phyloP scores from a whole-genome alignment of 2,329 filamentous ascomycete genomes.

The Fusarium bulbicola region DNA sequence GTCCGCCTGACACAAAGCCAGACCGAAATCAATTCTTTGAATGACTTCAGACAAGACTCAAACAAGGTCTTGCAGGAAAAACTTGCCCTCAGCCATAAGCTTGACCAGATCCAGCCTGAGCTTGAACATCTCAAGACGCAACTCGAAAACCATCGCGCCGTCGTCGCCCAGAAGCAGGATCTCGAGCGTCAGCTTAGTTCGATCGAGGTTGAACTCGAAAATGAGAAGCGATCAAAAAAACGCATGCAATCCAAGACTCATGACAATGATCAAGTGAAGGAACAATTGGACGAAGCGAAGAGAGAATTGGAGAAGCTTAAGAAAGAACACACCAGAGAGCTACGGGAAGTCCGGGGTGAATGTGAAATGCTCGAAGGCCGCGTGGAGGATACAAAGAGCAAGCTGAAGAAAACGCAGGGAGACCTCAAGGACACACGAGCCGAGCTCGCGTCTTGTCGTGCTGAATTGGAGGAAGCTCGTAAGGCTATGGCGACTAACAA shows the following conservation, averaged over 20 bases:
- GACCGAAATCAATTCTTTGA: slow-evolving; percentile 77
- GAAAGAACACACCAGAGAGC: slow-evolving; percentile 61
- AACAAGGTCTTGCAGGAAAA: slow-evolving; percentile 73
- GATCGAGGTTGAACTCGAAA: slow-evolving; percentile 82
- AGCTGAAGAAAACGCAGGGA: slow-evolving; percentile 73
- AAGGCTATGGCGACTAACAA: slow-evolving; percentile 30
- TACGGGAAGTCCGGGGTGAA: slow-evolving; percentile 69
- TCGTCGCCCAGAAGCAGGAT: slow-evolving; percentile 81
- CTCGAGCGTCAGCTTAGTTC: slow-evolving; percentile 81
- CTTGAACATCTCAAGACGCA: slow-evolving; percentile 65
- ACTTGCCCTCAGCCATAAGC: slow-evolving; percentile 60
- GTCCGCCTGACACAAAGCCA: slow-evolving; percentile 46
- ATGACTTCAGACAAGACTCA: slow-evolving; percentile 73
- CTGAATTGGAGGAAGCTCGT: slow-evolving; percentile 51
- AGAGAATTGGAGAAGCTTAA: slow-evolving; percentile 57
- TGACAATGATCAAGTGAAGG: slow-evolving; percentile 54
- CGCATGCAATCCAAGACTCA: slow-evolving; percentile 45
- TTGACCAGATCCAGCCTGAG: slow-evolving; percentile 63
- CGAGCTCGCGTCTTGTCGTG: slow-evolving; percentile 51
- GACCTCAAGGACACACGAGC: slow-evolving; percentile 72
- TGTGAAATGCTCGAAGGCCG: slow-evolving; percentile 75
- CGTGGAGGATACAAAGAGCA: slow-evolving; percentile 67
- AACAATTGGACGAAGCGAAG: slow-evolving; percentile 50
- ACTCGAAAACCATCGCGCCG: slow-evolving; percentile 68
- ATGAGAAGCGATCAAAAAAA: slow-evolving; percentile 65